These are phyloP conservation scores for Miamiensis avidus DNA, from an alignment of 169 alveolate species.

Conservation along the genomic window DNA sequence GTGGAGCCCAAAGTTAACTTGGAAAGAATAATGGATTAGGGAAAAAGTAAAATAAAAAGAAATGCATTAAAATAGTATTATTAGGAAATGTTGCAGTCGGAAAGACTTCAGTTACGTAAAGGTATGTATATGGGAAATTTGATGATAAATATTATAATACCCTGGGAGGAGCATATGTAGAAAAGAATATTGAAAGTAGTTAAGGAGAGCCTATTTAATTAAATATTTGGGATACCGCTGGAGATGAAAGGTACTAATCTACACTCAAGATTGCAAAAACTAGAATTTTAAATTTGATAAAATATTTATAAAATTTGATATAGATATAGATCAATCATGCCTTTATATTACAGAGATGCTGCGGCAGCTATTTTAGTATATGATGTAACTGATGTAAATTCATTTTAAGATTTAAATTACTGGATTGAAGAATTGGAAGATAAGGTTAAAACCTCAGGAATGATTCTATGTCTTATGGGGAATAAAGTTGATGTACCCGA, in stretches of 20 bases:
- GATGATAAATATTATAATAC: constrained; percentile 14
- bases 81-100: constrained; percentile 36
- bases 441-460: constrained; percentile 20
- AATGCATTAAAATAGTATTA: constrained; percentile 9
- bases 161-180: constrained; percentile 26
- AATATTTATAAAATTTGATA: neutral
- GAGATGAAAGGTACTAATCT: constrained; percentile 35
- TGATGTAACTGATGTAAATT: constrained; percentile 37
- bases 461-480: constrained; percentile 25
- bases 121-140: constrained; percentile 21
- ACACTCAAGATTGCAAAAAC: no score
- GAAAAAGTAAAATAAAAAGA: no score
- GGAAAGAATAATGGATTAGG: no score
- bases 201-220: constrained; percentile 20
- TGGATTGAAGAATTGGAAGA: constrained; percentile 46
- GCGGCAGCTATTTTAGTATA: constrained; percentile 44
- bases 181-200: constrained; percentile 17
- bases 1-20: neutral
- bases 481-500: constrained; percentile 26
- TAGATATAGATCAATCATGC: constrained; percentile 25
- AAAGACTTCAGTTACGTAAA: constrained; percentile 23
- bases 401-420: constrained; percentile 24
- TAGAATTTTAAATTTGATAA: no score
- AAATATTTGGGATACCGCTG: constrained; percentile 53
- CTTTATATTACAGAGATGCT: constrained; percentile 49